phyloP scores from a whole-genome alignment of 257 asterid species.

The Perilla frutescens region DNA sequence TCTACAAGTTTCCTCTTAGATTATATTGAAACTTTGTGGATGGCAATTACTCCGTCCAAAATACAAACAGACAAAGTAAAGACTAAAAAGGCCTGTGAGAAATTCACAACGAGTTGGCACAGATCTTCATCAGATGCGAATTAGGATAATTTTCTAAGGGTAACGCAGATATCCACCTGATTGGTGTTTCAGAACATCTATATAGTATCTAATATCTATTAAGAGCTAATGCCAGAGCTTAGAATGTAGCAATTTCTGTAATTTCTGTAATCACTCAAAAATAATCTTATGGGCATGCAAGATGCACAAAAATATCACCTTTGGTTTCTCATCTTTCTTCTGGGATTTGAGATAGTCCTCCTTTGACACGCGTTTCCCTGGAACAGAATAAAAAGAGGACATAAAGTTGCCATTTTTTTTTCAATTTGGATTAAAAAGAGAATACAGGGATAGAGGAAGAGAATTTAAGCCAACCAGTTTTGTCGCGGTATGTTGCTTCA shows the following conservation, averaged over 20 bases:
- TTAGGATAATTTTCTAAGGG: too few relatives aligned
- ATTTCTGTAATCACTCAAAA: not conserved
- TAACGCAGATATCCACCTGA: too few relatives aligned
- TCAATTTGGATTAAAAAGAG: slow-evolving; percentile 9
- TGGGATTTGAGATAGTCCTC: slow-evolving; percentile 67
- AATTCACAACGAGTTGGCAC: too few relatives aligned
- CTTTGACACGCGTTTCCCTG: slow-evolving; percentile 87
- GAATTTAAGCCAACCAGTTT: slow-evolving; percentile 64
- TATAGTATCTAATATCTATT: too few relatives aligned
- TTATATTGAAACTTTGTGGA: too few relatives aligned
- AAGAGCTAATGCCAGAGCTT: too few relatives aligned
- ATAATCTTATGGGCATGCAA: slow-evolving; percentile 11
- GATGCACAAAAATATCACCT: slow-evolving; percentile 52
- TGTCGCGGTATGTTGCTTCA: slow-evolving; percentile 78
- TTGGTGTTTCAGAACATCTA: too few relatives aligned
- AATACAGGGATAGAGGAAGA: not conserved
- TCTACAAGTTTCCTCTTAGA: not conserved
- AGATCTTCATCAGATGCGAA: too few relatives aligned
- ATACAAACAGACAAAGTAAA: too few relatives aligned
- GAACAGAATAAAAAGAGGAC: slow-evolving; percentile 33
- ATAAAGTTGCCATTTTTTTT: not conserved
- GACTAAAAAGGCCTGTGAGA: too few relatives aligned
- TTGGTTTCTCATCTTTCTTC: slow-evolving; percentile 83
- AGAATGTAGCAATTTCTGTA: too few relatives aligned
- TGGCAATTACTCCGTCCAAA: not conserved